These are phyloP conservation scores for Aspergillaceae sp. DNA, from an alignment of 2,329 filamentous ascomycete species.

Conservation along the genomic window DNA sequence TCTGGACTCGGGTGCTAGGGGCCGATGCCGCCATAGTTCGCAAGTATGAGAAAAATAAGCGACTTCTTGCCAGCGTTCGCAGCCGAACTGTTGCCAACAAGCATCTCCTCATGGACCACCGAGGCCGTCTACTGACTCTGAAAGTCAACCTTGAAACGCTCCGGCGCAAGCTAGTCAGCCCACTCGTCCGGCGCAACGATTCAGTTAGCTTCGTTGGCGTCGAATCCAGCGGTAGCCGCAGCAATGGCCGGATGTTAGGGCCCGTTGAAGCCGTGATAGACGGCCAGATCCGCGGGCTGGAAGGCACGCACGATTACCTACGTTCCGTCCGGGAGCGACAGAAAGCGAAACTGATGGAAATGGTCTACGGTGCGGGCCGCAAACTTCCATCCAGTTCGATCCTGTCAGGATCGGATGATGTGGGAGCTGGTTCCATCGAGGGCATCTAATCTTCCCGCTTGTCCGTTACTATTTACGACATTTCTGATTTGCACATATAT, in stretches of 20 bases:
- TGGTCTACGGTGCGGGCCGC: constrained; percentile 55
- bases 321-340: constrained; percentile 67
- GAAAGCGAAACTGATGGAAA: constrained; percentile 74
- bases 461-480: no score
- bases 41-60: constrained; percentile 87
- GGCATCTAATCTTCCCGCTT: not conserved
- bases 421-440: not conserved
- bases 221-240: constrained; percentile 16
- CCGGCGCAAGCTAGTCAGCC: constrained; percentile 72
- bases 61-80: constrained; percentile 68
- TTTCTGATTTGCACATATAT: no score
- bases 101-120: constrained; percentile 75
- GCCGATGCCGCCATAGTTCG: constrained; percentile 63
- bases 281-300: constrained; percentile 75
- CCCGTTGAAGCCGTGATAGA: constrained; percentile 50
- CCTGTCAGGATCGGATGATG: constrained; percentile 14
- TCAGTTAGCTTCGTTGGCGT: constrained; percentile 33
- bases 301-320: constrained; percentile 70
- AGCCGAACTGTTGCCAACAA: constrained; percentile 82
- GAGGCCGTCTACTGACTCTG: constrained; percentile 70
- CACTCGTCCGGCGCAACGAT: constrained; percentile 64
- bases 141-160: constrained; percentile 83
- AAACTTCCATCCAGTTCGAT: constrained; percentile 18
- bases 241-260: constrained; percentile 52
- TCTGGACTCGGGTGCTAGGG: constrained; percentile 81